A percentile compares a stretch with the other conserved stretches of the same genome.
These are phyloP conservation scores for Lunularia cruciata DNA, from an alignment of 225 moss, liverwort and hornwort species.

Conservation along the genomic window DNA sequence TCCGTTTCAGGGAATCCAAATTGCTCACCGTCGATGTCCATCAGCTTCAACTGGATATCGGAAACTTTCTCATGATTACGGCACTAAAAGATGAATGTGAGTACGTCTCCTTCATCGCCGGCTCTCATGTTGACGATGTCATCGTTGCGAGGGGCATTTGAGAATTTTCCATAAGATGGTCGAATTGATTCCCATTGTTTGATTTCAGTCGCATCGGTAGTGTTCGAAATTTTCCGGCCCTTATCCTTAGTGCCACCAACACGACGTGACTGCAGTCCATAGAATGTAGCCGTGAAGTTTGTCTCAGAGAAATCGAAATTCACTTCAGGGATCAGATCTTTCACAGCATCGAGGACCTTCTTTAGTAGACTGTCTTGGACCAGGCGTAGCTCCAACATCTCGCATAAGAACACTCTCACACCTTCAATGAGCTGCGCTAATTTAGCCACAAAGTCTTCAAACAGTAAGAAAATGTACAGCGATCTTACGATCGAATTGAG, in stretches of 20 bases:
- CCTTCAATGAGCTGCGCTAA: no score
- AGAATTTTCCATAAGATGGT: slow-evolving; percentile 72
- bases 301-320: slow-evolving; percentile 69
- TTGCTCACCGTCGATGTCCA: no score
- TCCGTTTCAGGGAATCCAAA: no score
- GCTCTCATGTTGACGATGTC: slow-evolving; percentile 77
- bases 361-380: slow-evolving; percentile 69
- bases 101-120: slow-evolving; percentile 63
- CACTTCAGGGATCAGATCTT: slow-evolving; percentile 58
- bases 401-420: no score
- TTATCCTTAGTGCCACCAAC: slow-evolving; percentile 57
- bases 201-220: slow-evolving; percentile 39
- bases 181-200: slow-evolving; percentile 72
- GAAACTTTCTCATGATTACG: no score
- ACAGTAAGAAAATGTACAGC: no score
- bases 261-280: slow-evolving; percentile 80
- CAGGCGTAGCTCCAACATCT: slow-evolving; percentile 67
- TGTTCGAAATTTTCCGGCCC: slow-evolving; percentile 54
- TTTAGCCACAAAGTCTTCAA: no score
- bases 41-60: no score
- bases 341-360: slow-evolving; percentile 67
- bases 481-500: no score
- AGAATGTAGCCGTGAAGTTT: slow-evolving; percentile 66
- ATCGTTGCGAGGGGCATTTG: slow-evolving; percentile 68
- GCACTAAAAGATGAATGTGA: slow-evolving; percentile 65